Conservation (phyloP, 768 basidiomycete genomes). For the Sutorius australiensis region DNA sequence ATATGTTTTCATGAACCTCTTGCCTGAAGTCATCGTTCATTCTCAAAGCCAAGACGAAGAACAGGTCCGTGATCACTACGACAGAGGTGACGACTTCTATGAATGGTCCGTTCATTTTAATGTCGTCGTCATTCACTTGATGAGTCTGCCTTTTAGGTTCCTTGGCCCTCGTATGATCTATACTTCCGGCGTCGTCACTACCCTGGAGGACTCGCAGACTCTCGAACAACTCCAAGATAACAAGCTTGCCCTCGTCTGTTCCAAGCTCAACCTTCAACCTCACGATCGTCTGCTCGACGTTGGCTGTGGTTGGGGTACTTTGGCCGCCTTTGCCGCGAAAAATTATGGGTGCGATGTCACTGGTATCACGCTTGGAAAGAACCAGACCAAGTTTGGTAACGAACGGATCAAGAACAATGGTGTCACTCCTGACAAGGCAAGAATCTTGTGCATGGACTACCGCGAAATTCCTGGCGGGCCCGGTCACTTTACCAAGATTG, state of each 20-base stretch:
- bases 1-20: constrained; percentile 82
- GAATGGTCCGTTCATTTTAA: constrained; percentile 48
- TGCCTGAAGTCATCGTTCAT: constrained; percentile 94
- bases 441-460: constrained; percentile 91
- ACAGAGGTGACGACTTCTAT: constrained; percentile 97
- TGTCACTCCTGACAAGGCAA: constrained; percentile 64
- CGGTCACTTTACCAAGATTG: constrained; percentile 88
- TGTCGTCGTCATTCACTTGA: not conserved
- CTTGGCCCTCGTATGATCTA: constrained; percentile 96
- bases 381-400: constrained; percentile 92
- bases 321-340: constrained; percentile 91
- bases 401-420: constrained; percentile 82
- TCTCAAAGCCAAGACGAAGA: constrained; percentile 90
- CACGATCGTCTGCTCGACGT: constrained; percentile 81
- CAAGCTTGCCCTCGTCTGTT: constrained; percentile 93
- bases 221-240: constrained; percentile 97
- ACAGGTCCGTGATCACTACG: constrained; percentile 94
- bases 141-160: constrained; percentile 52
- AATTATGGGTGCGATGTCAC: constrained; percentile 97
- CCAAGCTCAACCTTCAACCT: constrained; percentile 87
- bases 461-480: constrained; percentile 78
- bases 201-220: constrained; percentile 68
- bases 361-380: constrained; percentile 87
- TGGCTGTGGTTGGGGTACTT: constrained; percentile 96
- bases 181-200: constrained; percentile 84